These are phyloP conservation scores for Basidiobolus meristosporus DNA, from an alignment of 371 early-diverging fungal genomes.

Conservation along the genomic window DNA sequence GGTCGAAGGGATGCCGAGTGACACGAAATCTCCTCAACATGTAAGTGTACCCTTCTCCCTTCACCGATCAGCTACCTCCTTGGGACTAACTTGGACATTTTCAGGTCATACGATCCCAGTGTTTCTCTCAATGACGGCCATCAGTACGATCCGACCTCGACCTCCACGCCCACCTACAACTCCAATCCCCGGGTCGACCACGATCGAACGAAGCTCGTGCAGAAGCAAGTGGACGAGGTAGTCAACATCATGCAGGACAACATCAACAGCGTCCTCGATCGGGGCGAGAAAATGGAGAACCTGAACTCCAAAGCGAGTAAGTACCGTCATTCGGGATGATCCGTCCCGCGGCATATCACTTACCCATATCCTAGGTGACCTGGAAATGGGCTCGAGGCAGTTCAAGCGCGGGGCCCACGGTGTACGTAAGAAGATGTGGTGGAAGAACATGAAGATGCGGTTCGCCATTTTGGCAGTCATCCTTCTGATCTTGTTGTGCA, in stretches of 20 bases:
- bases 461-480: conserved; percentile 59
- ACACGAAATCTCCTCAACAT: too few relatives aligned
- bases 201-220: conserved; percentile 13
- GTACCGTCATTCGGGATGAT: too few relatives aligned
- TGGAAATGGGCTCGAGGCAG: conserved; percentile 43
- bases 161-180: too few relatives aligned
- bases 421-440: conserved; percentile 76
- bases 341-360: not conserved
- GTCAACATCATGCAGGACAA: conserved; percentile 93
- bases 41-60: too few relatives aligned
- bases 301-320: conserved; percentile 66
- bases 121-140: too few relatives aligned
- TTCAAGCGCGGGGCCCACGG: conserved; percentile 36
- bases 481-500: conserved; percentile 49
- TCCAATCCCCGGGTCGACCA: too few relatives aligned
- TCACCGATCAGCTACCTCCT: too few relatives aligned
- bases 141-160: too few relatives aligned
- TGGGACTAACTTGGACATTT: too few relatives aligned
- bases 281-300: conserved; percentile 73
- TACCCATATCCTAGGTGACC: conserved; percentile 27
- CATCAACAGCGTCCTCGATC: conserved; percentile 75
- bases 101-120: too few relatives aligned
- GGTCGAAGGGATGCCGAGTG: too few relatives aligned
- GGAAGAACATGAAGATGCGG: conserved; percentile 89
- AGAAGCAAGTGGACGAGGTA: conserved; percentile 81